Base-by-base conservation (phyloP, 2,329 filamentous ascomycete genomes). In the Sclerotinia trifoliorum region DNA sequence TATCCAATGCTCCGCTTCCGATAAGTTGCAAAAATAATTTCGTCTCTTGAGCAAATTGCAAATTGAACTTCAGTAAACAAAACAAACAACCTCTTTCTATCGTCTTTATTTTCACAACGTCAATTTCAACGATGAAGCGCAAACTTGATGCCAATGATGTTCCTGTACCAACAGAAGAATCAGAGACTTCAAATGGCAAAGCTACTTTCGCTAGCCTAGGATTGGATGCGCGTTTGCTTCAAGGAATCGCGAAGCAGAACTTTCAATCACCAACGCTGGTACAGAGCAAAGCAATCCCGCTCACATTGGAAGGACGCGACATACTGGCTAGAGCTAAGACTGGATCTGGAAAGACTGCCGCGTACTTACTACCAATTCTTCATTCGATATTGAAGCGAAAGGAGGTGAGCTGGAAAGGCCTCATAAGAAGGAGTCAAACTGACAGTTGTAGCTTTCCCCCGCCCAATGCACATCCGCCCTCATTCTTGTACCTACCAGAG, bases 271-370 rank as follows among this genome's bases (percentile, higher is more conserved):
- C 95, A 19, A 98, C 95, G n/a, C 85, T 90, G 17, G 91, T 98
- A 1, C 95, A 99, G 80, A 86, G 88, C 54, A 90, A 90, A 79
- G 92, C 92, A 1, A 96, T 99, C 71, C 95, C 95, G 1, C 81
- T 97, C 49, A 93, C 92, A 29, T 83, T 98, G 24, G 88, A 93
- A 72, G 94, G 95, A 17, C 90, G 92, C 76, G 93, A 98, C 83
- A 88, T 99, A 60, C 83, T 98, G 51, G 94, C 93, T 66, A 93
- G 94, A 77, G 93, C 94, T 49, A 96, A 94, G 79, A 98, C 95
- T 6, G 95, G 95, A 17, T 97, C 94, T 5, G 95, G 95, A 73
- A 99, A 99, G 84, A 99, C 95, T 15, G 93, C 93, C n/a, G 94
- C 95, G 62, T 98, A 98, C 78, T 83, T 97, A 8, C 84, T 99